Conservation (phyloP, 768 basidiomycete species). For the Vararia minispora region DNA sequence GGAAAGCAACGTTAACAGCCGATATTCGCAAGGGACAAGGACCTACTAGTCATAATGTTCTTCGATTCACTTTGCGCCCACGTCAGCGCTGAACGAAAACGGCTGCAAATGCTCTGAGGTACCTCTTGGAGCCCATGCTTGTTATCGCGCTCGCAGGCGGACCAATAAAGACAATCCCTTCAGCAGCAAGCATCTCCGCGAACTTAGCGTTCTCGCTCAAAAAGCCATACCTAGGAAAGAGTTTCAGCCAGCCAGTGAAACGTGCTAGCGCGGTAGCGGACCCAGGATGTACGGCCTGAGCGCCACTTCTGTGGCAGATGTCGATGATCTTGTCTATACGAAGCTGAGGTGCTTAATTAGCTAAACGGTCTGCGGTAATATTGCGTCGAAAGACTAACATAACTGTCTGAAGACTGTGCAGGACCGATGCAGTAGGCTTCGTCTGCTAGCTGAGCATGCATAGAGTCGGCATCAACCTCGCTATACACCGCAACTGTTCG, state of each 20-base stretch:
- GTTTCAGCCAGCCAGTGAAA: background rate
- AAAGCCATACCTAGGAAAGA: conserved; percentile 60
- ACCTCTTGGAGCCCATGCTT: conserved; percentile 96
- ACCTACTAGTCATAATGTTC: conserved; percentile 79
- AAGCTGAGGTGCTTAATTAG: conserved; percentile 34
- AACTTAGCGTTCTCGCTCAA: conserved; percentile 87
- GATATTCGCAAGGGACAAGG: background rate
- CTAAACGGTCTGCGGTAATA: background rate
- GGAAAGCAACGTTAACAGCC: background rate
- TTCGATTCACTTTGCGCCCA: conserved; percentile 67
- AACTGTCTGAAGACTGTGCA: conserved; percentile 81
- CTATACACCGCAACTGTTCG: conserved; percentile 89
- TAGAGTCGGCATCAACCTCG: conserved; percentile 68
- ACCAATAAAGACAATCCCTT: conserved; percentile 84
- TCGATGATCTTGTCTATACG: conserved; percentile 83
- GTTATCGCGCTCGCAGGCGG: conserved; percentile 81
- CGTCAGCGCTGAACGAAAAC: background rate
- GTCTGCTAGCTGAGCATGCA: conserved; percentile 72
- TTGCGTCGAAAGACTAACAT: conserved; percentile 70
- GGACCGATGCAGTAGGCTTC: conserved; percentile 69
- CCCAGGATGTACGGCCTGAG: conserved; percentile 94
- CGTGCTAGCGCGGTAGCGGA: no score
- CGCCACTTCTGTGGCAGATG: conserved; percentile 69
- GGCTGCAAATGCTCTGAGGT: background rate
- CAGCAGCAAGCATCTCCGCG: conserved; percentile 58